A percentile compares a stretch with the other conserved stretches of the same genome.
Conservation (phyloP, 805 yeast genomes). For the Cyberlindnera amylophila region DNA sequence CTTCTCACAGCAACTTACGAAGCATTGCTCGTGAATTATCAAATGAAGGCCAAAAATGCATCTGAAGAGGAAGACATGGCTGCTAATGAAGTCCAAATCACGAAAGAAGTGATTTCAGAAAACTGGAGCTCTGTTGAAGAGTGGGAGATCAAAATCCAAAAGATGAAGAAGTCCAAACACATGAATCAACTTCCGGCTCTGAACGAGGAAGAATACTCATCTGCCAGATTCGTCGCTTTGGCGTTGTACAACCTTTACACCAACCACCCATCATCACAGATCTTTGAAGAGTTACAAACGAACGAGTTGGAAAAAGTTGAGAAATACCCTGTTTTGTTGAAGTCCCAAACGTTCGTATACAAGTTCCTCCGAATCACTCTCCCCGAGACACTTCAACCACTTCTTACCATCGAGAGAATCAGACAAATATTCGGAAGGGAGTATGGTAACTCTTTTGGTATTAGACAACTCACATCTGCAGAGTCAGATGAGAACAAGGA, state of each 20-base stretch:
- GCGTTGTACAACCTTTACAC: slow-evolving; percentile 32
- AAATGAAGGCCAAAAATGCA: slow-evolving; percentile 29
- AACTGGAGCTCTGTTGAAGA: slow-evolving; percentile 37
- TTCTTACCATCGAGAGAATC: slow-evolving; percentile 36
- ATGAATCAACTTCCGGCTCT: slow-evolving; percentile 38
- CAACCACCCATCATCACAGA: slow-evolving; percentile 12
- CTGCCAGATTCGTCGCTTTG: slow-evolving; percentile 44
- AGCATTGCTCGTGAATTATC: slow-evolving; percentile 20
- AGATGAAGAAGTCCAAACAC: slow-evolving; percentile 36
- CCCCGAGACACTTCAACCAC: slow-evolving; percentile 32
- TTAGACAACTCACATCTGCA: slow-evolving; percentile 46
- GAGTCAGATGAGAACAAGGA: slow-evolving; percentile 43
- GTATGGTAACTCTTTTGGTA: slow-evolving; percentile 66
- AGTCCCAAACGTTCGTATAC: slow-evolving; percentile 45
- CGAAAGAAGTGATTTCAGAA: slow-evolving; percentile 20
- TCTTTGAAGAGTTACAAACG: slow-evolving; percentile 45
- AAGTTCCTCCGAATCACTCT: slow-evolving; percentile 42
- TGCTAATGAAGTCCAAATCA: slow-evolving; percentile 9
- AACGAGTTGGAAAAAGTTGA: slow-evolving; percentile 45
- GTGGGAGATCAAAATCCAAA: slow-evolving; percentile 35
- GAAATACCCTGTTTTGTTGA: slow-evolving; percentile 44
- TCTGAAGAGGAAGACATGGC: slow-evolving; percentile 12
- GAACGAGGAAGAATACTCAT: slow-evolving; percentile 50
- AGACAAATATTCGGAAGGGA: slow-evolving; percentile 54
- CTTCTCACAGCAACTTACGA: slow-evolving; percentile 37